Conservation (phyloP, 108 stramenopile species). For the Poteriospumella lacustris region DNA sequence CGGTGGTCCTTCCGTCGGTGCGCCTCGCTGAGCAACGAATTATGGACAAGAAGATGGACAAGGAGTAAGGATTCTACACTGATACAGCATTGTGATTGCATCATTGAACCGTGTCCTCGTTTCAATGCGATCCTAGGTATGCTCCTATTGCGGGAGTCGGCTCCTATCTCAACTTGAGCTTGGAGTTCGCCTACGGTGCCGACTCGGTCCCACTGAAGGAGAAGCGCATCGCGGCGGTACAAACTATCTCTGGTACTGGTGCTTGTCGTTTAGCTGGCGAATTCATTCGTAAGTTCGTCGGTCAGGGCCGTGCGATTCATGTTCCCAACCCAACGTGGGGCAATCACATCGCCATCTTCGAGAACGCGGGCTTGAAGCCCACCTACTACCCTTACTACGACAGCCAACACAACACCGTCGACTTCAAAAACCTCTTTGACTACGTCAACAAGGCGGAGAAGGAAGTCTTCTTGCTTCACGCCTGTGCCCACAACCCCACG, state of each 20-base stretch:
- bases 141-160: constrained; percentile 56
- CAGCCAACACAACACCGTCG: constrained; percentile 1
- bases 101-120: neutral
- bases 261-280: constrained; percentile 86
- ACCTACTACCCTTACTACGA: constrained; percentile 80
- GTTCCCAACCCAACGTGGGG: constrained; percentile 93
- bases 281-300: constrained; percentile 67
- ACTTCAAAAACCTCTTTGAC: constrained; percentile 63
- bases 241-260: constrained; percentile 84
- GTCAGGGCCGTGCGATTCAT: constrained; percentile 63
- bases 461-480: constrained; percentile 84
- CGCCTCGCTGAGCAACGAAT: constrained; percentile 74
- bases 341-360: constrained; percentile 88
- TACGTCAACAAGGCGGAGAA: constrained; percentile 74
- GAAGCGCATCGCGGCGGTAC: constrained; percentile 66
- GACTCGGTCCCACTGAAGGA: constrained; percentile 63
- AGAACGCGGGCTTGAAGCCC: constrained; percentile 74
- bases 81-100: neutral
- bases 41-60: constrained; percentile 65
- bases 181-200: constrained; percentile 85
- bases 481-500: constrained; percentile 99
- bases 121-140: constrained; percentile 2
- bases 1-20: constrained; percentile 86
- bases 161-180: constrained; percentile 68
- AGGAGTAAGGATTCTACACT: constrained; percentile 65